A percentile compares a stretch with the other conserved stretches of the same genome.
Evolutionary conservation across 164 flowering plant species (phyloP).

Genomic region (Stephania yunnanensis): DNA sequence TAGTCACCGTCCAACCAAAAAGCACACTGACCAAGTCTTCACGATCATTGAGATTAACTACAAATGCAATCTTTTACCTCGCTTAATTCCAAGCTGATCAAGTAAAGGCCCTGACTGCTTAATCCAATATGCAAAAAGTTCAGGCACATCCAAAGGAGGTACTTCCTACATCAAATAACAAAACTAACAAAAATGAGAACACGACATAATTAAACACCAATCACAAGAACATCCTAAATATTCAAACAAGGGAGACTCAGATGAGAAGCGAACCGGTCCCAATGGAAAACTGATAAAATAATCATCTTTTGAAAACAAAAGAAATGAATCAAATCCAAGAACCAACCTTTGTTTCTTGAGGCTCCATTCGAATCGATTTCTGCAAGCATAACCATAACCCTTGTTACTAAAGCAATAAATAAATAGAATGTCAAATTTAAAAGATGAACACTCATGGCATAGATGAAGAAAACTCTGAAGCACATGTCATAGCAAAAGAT

Average conservation of each 20-base stretch:
- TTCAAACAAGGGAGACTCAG: not conserved
- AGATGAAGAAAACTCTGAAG: not conserved
- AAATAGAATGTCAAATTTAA: not conserved
- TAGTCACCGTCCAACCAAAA: not conserved
- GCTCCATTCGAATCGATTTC: slow-evolving; percentile 75
- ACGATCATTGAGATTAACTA: not conserved
- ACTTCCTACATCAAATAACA: slow-evolving; percentile 54
- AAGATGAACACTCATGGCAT: not conserved
- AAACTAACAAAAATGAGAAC: slow-evolving; percentile 1
- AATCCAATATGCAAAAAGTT: slow-evolving; percentile 79
- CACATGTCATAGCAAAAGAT: not conserved
- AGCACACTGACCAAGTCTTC: not conserved
- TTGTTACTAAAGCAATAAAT: not conserved
- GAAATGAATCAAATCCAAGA: slow-evolving; percentile 1
- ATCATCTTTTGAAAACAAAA: not conserved
- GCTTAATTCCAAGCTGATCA: slow-evolving; percentile 83
- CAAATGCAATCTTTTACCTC: slow-evolving; percentile 37
- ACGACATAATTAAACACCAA: not conserved
- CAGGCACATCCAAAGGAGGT: slow-evolving; percentile 90
- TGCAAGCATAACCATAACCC: slow-evolving; percentile 32
- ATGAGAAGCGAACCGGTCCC: not conserved
- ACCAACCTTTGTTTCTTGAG: slow-evolving; percentile 67
- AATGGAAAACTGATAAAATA: not conserved
- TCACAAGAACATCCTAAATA: not conserved
- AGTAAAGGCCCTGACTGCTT: slow-evolving; percentile 87